Conservation (phyloP, 371 early-diverging fungal species). For the Parasitella parasitica region DNA sequence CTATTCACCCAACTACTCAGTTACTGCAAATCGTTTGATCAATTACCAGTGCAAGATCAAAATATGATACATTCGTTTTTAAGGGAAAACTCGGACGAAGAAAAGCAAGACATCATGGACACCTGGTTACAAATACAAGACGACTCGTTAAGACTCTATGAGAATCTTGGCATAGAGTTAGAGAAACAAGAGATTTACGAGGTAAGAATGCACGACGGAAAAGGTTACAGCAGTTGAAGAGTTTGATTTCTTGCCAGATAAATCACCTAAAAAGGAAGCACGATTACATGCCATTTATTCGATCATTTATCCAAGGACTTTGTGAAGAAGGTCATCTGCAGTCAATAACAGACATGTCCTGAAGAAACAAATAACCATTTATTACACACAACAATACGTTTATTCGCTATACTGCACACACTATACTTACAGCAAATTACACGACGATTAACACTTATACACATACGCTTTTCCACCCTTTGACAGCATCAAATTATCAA, state of each 20-base stretch:
- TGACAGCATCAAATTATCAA: too few relatives aligned
- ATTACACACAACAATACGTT: neutral
- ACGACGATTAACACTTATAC: too few relatives aligned
- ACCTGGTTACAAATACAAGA: conserved; percentile 22
- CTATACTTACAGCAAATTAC: neutral
- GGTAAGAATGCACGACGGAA: conserved; percentile 1
- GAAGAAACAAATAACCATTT: neutral
- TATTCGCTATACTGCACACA: neutral
- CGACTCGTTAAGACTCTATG: conserved; percentile 18
- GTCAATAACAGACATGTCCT: neutral
- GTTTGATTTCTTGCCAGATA: neutral
- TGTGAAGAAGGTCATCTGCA: conserved; percentile 20
- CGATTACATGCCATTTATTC: conserved; percentile 26
- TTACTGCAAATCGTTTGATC: conserved; percentile 15
- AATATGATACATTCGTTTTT: neutral
- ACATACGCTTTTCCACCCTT: too few relatives aligned
- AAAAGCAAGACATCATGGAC: conserved; percentile 16
- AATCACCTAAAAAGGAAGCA: conserved; percentile 9
- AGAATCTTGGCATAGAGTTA: conserved; percentile 15
- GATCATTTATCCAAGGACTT: conserved; percentile 19
- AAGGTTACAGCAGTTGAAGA: neutral
- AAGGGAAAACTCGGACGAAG: neutral
- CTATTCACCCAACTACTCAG: neutral
- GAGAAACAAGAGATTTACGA: conserved; percentile 19
- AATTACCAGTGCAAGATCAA: conserved; percentile 16